Base-by-base conservation (phyloP, 306 rosid genomes). In the Dalbergia oliveri region DNA sequence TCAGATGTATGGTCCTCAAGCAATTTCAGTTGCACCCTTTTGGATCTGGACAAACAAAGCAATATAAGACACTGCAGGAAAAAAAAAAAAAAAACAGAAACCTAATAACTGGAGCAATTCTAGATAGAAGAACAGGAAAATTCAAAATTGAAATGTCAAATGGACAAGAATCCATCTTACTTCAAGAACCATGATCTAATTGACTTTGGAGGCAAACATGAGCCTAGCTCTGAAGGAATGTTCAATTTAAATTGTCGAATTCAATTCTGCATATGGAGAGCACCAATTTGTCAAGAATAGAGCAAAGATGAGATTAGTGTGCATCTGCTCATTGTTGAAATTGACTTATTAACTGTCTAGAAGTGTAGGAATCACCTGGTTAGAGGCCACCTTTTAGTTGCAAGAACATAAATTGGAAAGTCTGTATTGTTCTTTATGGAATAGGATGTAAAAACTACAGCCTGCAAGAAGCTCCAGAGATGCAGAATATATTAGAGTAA, bases 161-260 rank as follows among this genome's bases (percentile, higher is more conserved):
- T 0, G 43, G 69, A 84, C 45, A 64, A 76, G 63, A 77, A 79
- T 69, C 58, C 37, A 80, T 84, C 94, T 91, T 88, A 95, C 99
- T 84, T 91, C 69, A 91, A 81, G 91, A 93, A 90, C 98, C 97
- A 95, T 33, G 99, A 93, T 81, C 87, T 73, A 53, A 76, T 88
- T 47, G 92, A 90, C 75, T 85, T 87, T 73, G 99, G 91, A 64
- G 85, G 92, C 87, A 95, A 87, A 75, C 79, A 78, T 78, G 89
- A 81, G 66, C 99, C 99, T 66, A 91, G 80, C 73, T 90, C 92
- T 26, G 88, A 89, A 81, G 88, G 91, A 79, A 83, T 79, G 77
- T 63, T 80, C 26, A 83, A 75, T 81, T 85, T 56, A 83, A 75
- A 63, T 80, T 81, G 86, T 86, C 90, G 41, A 77, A 67, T 80